A percentile compares a stretch with the other conserved stretches of the same genome.
Evolutionary conservation across 495 filamentous ascomycete genomes (phyloP).

Genomic region (Lophiostoma macrostomum): DNA sequence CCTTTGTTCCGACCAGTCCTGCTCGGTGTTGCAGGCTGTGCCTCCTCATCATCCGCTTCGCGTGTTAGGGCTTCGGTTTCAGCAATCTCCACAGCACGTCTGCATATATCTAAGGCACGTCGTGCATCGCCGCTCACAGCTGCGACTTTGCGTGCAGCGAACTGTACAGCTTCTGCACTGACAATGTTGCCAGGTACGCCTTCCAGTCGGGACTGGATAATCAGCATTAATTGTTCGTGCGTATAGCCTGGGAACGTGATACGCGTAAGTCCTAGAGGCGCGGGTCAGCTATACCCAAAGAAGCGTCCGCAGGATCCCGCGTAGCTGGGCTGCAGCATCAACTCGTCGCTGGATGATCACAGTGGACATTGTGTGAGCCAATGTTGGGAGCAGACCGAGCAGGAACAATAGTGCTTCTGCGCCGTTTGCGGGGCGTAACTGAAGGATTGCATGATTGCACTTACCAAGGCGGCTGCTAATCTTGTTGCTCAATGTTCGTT

Average conservation of each 20-base stretch:
- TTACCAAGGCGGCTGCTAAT: slow-evolving; percentile 83
- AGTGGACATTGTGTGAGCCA: not conserved
- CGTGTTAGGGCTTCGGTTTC: slow-evolving; percentile 58
- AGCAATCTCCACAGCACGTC: slow-evolving; percentile 91
- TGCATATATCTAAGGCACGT: slow-evolving; percentile 90
- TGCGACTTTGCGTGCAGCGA: slow-evolving; percentile 93
- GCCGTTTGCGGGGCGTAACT: slow-evolving; percentile 8
- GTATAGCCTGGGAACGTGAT: slow-evolving; percentile 98
- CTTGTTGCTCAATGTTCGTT: slow-evolving; percentile 95
- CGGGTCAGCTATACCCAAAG: slow-evolving; percentile 24
- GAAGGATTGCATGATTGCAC: slow-evolving; percentile 26
- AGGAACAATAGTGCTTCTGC: not conserved
- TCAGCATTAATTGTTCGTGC: slow-evolving; percentile 95
- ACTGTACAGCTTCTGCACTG: slow-evolving; percentile 90
- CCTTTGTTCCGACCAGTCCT: slow-evolving; percentile 38
- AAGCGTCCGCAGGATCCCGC: slow-evolving; percentile 24
- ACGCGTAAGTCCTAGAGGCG: slow-evolving; percentile 45
- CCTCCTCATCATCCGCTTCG: slow-evolving; percentile 38
- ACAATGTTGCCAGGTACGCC: slow-evolving; percentile 87
- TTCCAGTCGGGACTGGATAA: slow-evolving; percentile 84
- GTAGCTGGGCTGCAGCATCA: slow-evolving; percentile 1
- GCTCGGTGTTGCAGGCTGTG: slow-evolving; percentile 44
- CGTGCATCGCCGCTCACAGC: slow-evolving; percentile 93
- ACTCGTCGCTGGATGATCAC: slow-evolving; percentile 5
- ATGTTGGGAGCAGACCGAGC: slow-evolving; percentile 14